These are phyloP conservation scores for Podila minutissima DNA, from an alignment of 192 early-diverging fungal genomes.

Conservation along the genomic window DNA sequence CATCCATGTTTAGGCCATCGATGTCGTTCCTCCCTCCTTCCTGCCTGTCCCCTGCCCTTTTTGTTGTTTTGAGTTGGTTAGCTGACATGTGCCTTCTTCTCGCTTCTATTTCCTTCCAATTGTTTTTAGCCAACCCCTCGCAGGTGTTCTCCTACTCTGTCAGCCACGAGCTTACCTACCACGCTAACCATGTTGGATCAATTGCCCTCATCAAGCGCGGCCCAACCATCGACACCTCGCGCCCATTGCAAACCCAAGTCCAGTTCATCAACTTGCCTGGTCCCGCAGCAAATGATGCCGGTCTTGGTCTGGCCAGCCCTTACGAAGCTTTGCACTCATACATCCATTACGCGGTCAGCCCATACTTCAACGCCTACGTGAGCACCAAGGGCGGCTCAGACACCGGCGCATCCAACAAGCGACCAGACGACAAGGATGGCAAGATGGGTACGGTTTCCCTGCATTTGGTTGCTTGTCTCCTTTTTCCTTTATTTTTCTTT, in stretches of 20 bases:
- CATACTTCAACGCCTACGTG: slow-evolving; percentile 96
- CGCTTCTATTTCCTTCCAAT: not conserved
- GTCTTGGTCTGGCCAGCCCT: slow-evolving; percentile 59
- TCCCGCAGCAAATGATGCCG: slow-evolving; percentile 59
- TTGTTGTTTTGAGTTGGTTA: no score
- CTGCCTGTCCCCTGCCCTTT: no score
- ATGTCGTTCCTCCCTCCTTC: not conserved
- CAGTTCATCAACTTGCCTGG: slow-evolving; percentile 95
- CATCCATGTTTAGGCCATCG: no score
- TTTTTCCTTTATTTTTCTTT: not conserved
- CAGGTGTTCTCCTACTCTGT: slow-evolving; percentile 65
- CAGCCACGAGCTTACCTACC: slow-evolving; percentile 80
- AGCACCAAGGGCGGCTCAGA: slow-evolving; percentile 69
- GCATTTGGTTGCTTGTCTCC: not conserved
- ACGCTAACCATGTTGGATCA: slow-evolving; percentile 76
- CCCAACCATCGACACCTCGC: slow-evolving; percentile 74
- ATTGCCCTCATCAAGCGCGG: slow-evolving; percentile 83
- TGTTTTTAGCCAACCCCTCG: slow-evolving; percentile 40
- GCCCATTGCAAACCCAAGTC: slow-evolving; percentile 81
- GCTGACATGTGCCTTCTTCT: slow-evolving; percentile 43
- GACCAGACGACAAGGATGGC: slow-evolving; percentile 70
- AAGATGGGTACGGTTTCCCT: slow-evolving; percentile 69
- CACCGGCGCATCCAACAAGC: slow-evolving; percentile 50
- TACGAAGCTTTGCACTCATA: slow-evolving; percentile 93
- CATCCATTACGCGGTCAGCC: slow-evolving; percentile 92